Conservation (phyloP, 306 rosid species). For the Prunus fruticosa region DNA sequence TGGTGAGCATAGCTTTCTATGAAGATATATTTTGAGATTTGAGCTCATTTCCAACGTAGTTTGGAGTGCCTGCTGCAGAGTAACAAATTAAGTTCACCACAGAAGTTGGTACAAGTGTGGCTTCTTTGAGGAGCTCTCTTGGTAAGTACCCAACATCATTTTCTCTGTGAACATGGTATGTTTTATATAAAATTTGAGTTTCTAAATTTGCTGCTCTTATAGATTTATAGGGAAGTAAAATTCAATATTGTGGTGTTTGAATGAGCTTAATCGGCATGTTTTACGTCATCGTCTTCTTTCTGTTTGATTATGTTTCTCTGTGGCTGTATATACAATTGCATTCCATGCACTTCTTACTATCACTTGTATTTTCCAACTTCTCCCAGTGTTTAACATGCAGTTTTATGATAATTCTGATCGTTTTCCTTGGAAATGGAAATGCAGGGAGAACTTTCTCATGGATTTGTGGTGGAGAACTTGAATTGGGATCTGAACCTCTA, state of each 20-base stretch:
- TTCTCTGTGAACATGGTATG: neutral
- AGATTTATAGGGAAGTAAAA: neutral
- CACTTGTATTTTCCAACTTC: neutral
- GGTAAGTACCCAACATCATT: neutral
- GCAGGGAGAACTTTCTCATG: constrained; percentile 38
- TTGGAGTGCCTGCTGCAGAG: neutral
- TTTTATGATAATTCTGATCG: neutral
- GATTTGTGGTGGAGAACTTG: constrained; percentile 40
- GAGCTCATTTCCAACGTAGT: too few species aligned
- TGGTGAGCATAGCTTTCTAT: neutral
- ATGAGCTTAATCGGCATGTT: neutral
- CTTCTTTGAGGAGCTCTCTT: constrained; percentile 4
- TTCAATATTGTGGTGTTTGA: neutral
- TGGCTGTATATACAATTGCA: neutral
- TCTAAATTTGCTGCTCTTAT: neutral
- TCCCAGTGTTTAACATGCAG: neutral
- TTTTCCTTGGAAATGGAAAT: neutral
- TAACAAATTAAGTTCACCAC: neutral
- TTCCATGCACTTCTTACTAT: neutral
- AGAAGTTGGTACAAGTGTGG: neutral
- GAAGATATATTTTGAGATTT: too few species aligned
- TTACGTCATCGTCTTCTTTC: neutral
- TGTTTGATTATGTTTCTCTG: neutral
- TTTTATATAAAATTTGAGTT: neutral
- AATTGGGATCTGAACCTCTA: constrained; percentile 52